These are phyloP conservation scores for Carex cristatella DNA, from an alignment of 176 grass and related monocot species.

Conservation along the genomic window DNA sequence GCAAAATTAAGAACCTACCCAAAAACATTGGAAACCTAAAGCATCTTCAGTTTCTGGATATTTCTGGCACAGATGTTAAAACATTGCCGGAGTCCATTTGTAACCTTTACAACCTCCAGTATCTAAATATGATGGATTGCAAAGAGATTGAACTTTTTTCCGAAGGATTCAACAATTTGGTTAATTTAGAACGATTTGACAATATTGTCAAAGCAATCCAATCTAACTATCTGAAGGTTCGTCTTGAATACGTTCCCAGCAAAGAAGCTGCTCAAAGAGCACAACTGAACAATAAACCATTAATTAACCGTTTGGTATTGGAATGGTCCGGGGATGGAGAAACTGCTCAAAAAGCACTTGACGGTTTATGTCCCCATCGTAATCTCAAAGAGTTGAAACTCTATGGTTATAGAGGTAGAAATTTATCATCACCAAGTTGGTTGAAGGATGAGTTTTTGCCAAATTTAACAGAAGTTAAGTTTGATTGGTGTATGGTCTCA, in stretches of 20 bases:
- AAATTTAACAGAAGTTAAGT: neutral
- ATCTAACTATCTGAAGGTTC: neutral
- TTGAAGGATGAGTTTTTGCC: neutral
- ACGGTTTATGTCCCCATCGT: constrained; percentile 15
- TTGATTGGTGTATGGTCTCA: neutral
- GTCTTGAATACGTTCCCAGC: neutral
- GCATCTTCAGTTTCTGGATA: constrained; percentile 11
- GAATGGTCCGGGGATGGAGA: neutral
- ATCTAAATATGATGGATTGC: neutral
- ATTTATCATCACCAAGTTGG: constrained; percentile 6
- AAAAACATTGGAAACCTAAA: constrained; percentile 9
- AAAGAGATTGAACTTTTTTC: too few species aligned
- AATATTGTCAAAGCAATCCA: too few species aligned
- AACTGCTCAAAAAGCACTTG: neutral
- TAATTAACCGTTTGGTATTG: neutral
- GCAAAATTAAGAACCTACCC: neutral
- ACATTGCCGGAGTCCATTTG: constrained; percentile 13
- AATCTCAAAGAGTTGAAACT: constrained; percentile 8
- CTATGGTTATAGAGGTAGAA: neutral
- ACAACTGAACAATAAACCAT: neutral
- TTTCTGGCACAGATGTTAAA: constrained; percentile 3
- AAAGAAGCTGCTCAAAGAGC: constrained; percentile 3
- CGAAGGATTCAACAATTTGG: too few species aligned
- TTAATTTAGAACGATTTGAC: too few species aligned
- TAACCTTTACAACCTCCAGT: constrained; percentile 12